Evolutionary conservation across 148 eudicot genomes (phyloP), one percentile per base, ranked within the genome.

Genomic region (Polygonum maritimum): DNA sequence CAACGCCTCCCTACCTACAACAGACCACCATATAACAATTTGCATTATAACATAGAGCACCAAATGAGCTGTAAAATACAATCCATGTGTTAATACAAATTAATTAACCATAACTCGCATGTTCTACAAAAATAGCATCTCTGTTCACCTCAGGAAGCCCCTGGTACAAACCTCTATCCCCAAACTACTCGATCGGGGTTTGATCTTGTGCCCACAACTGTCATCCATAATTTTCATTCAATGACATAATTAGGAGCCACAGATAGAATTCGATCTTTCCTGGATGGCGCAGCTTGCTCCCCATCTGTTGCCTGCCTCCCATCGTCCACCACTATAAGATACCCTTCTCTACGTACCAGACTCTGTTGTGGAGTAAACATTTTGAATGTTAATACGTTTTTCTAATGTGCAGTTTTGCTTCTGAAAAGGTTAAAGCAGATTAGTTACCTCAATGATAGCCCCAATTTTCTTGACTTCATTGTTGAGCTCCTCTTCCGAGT

Each of bases 371-470:
- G 16, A 44, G 38, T 8, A n/a, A 40, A 13, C 52, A 6, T 33
- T 44, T 18, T 4, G 5, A 15, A 35, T 11, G 45, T 67, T 15
- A 67, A 38, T 35, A 7, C 71, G 38, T 44, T 36, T 12, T 36
- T 36, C 22, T 12, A 11, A 35, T 67, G 70, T 35, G 19, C 15
- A 36, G 40, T 36, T 8, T 38, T 3, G 36, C 5, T 15, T 2
- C 7, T 65, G 10, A 13, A 16, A 65, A 35, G 44, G 16, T 65
- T 44, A 65, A 35, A 65, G 9, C 15, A 55, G 26, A 12, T 35
- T 77, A n/a, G 35, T n/a, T 84, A 95, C 99, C 99, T 95, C 97
- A 67, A 95, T 92, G 40, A 95, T 91, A 81, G 99, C 97, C 84
- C 84, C 91, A 31, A 92, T 26, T 78, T 84, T 88, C 41, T 79